These are phyloP conservation scores for Yamadazyma endophytica DNA, from an alignment of 805 yeast species.

Conservation along the genomic window DNA sequence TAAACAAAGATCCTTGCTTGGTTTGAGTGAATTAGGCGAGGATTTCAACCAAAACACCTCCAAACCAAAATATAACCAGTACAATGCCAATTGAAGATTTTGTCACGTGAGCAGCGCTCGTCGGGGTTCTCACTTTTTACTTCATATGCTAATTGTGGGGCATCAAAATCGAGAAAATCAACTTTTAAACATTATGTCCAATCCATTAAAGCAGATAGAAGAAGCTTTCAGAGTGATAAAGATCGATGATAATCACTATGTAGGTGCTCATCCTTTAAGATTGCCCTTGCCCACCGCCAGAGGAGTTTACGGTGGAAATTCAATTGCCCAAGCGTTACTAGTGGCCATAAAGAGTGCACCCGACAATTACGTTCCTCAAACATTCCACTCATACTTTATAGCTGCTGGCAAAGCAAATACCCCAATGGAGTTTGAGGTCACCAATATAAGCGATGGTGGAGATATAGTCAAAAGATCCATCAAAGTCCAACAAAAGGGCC, in stretches of 20 bases:
- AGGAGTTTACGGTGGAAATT: slow-evolving; percentile 70
- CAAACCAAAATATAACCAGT: no score
- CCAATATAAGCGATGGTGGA: slow-evolving; percentile 48
- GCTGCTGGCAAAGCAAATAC: slow-evolving; percentile 45
- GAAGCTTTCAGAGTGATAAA: slow-evolving; percentile 27
- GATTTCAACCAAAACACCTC: no score
- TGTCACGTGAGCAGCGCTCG: no score
- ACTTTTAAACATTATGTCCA: slow-evolving; percentile 15
- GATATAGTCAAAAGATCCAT: slow-evolving; percentile 52
- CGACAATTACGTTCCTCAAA: slow-evolving; percentile 43
- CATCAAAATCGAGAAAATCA: no score
- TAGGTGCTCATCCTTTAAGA: slow-evolving; percentile 31
- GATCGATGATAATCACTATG: slow-evolving; percentile 21
- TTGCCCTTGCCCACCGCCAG: slow-evolving; percentile 45
- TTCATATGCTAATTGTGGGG: no score
- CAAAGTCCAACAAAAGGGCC: slow-evolving; percentile 49
- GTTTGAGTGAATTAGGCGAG: slow-evolving; percentile 22
- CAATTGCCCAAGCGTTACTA: slow-evolving; percentile 59
- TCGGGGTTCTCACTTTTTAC: no score
- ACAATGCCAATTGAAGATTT: no score
- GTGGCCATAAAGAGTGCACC: slow-evolving; percentile 53
- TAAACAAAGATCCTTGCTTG: slow-evolving; percentile 44
- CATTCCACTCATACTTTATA: slow-evolving; percentile 61
- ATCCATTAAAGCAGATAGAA: no score
- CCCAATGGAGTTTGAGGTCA: slow-evolving; percentile 53